Conservation (phyloP, 306 rosid genomes). For the Nissolia schottii region DNA sequence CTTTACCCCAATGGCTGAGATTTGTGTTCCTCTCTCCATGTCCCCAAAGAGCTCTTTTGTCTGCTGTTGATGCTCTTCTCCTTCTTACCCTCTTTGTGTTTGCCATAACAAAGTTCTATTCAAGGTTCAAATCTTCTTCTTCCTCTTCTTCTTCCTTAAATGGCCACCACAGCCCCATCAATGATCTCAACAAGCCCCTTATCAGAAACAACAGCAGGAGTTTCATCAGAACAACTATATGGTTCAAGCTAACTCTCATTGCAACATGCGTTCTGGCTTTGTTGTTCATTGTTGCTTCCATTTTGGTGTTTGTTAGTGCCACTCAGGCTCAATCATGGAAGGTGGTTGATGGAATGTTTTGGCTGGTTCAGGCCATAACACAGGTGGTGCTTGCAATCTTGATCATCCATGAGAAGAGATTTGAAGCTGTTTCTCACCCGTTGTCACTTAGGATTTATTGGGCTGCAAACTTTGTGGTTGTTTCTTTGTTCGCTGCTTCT, state of each 20-base stretch:
- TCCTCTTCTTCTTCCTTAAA: too few relatives aligned
- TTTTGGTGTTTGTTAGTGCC: slow-evolving; percentile 35
- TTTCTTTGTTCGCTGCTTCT: slow-evolving; percentile 55
- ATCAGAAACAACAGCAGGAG: slow-evolving; percentile 23
- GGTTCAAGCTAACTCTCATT: slow-evolving; percentile 59
- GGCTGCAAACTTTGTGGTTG: slow-evolving; percentile 43
- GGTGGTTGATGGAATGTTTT: slow-evolving; percentile 53
- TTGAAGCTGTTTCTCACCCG: slow-evolving; percentile 60
- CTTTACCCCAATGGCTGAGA: slow-evolving; percentile 53
- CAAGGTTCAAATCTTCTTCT: too few relatives aligned
- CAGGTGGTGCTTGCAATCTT: slow-evolving; percentile 47
- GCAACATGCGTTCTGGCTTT: slow-evolving; percentile 43
- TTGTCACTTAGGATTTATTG: slow-evolving; percentile 67
- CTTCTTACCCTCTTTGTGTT: slow-evolving; percentile 44
- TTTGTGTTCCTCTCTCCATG: slow-evolving; percentile 81
- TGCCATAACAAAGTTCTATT: slow-evolving; percentile 49
- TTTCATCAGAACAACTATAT: slow-evolving; percentile 32
- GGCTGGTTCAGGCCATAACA: slow-evolving; percentile 69
- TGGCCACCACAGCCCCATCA: background rate
- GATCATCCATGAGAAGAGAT: slow-evolving; percentile 58
- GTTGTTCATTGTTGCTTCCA: slow-evolving; percentile 39
- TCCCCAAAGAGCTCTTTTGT: slow-evolving; percentile 70
- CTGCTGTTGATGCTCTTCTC: slow-evolving; percentile 48
- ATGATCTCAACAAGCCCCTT: slow-evolving; percentile 57
- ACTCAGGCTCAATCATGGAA: slow-evolving; percentile 49